Evolutionary conservation across 495 filamentous ascomycete genomes (phyloP).

Genomic region (Hamigera avellanea): DNA sequence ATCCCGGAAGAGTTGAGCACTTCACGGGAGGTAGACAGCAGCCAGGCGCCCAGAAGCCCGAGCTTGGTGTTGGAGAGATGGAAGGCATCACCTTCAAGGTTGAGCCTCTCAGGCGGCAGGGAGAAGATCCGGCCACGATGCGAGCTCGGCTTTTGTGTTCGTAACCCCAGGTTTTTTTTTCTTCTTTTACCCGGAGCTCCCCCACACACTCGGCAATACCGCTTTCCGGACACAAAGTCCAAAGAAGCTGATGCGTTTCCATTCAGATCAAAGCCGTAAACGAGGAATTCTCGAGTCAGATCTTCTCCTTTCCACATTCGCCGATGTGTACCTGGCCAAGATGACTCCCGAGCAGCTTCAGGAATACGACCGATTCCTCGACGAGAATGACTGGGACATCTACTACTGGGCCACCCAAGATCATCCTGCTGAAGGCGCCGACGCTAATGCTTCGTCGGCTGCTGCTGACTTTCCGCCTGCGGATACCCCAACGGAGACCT

Average conservation of each 20-base stretch:
- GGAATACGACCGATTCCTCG: conserved; percentile 87
- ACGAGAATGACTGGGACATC: conserved; percentile 99
- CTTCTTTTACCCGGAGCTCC: background rate
- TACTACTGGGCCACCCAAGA: conserved; percentile 99
- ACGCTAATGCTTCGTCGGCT: conserved; percentile 12
- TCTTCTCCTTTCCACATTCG: conserved; percentile 92
- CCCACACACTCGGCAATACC: conserved; percentile 2
- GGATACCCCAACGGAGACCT: conserved; percentile 40
- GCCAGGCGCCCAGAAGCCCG: conserved; percentile 39
- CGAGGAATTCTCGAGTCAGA: conserved; percentile 92
- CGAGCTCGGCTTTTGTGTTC: conserved; percentile 80
- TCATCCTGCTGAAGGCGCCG: conserved; percentile 39
- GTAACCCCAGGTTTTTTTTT: conserved; percentile 21
- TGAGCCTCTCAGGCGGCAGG: conserved; percentile 69
- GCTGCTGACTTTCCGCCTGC: conserved; percentile 17
- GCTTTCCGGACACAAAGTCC: no score
- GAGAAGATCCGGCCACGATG: conserved; percentile 74
- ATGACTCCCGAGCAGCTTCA: conserved; percentile 66
- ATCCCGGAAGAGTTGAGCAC: conserved; percentile 47
- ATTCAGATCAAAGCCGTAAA: conserved; percentile 86
- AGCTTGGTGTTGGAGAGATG: conserved; percentile 85
- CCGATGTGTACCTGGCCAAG: conserved; percentile 56
- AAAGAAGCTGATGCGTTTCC: conserved; percentile 3
- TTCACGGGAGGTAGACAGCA: conserved; percentile 51
- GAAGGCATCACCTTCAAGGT: conserved; percentile 79